Percentiles rank a stretch among this genome's conserved stretches.
Evolutionary conservation across 805 yeast genomes (phyloP).

Genomic region (Limtongia smithiae): DNA sequence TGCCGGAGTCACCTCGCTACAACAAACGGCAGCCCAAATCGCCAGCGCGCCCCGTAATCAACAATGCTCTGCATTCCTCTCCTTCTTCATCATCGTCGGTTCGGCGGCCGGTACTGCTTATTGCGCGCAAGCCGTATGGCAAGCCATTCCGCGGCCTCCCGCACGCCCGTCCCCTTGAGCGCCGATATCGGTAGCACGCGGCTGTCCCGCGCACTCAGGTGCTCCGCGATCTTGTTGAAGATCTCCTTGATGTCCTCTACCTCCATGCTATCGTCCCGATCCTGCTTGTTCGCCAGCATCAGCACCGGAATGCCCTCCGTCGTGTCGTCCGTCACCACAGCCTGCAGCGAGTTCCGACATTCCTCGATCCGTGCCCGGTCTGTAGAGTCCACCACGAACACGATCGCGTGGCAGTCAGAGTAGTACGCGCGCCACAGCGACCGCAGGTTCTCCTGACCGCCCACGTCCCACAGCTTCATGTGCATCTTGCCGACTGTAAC

Average conservation of each 20-base stretch:
- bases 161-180: constrained; percentile 71
- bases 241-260: constrained; percentile 78
- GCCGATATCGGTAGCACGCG: constrained; percentile 89
- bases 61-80: too few species aligned
- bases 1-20: too few species aligned
- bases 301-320: constrained; percentile 80
- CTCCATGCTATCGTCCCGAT: constrained; percentile 64
- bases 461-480: constrained; percentile 92
- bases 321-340: constrained; percentile 55
- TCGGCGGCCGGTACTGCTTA: constrained; percentile 59
- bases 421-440: constrained; percentile 86
- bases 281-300: constrained; percentile 96
- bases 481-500: constrained; percentile 40
- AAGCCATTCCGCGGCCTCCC: constrained; percentile 87
- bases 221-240: constrained; percentile 76
- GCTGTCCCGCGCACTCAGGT: constrained; percentile 84
- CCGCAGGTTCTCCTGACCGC: constrained; percentile 87
- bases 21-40: too few species aligned
- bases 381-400: constrained; percentile 88
- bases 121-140: constrained; percentile 66
- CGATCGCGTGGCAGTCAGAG: constrained; percentile 80
- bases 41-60: too few species aligned
- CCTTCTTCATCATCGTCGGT: constrained; percentile 29
- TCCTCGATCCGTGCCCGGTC: constrained; percentile 80
- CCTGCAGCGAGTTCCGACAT: constrained; percentile 60